Evolutionary conservation across 495 filamentous ascomycete species (phyloP).

Genomic region (Penicilliopsis zonata): DNA sequence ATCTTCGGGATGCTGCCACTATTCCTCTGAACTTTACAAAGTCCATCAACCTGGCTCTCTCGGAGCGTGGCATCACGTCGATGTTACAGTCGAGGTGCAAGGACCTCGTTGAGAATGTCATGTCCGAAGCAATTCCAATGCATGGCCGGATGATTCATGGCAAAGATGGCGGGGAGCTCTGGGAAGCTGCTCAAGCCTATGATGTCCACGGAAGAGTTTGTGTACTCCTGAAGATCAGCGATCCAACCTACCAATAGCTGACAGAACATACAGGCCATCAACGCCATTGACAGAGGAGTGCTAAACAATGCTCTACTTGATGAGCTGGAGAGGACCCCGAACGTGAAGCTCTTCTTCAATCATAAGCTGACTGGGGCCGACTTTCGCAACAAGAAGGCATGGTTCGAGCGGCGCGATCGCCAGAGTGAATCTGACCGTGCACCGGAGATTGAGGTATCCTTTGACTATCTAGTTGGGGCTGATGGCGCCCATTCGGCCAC

Average conservation of each 20-base stretch:
- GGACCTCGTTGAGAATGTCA: conserved; percentile 58
- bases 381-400: conserved; percentile 64
- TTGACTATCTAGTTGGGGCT: conserved; percentile 89
- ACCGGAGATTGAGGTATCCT: conserved; percentile 59
- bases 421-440: conserved; percentile 22
- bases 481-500: conserved; percentile 90
- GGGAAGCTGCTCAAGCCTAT: conserved; percentile 74
- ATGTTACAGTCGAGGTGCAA: conserved; percentile 53
- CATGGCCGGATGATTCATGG: conserved; percentile 96
- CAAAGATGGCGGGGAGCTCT: conserved; percentile 49
- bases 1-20: conserved; percentile 74
- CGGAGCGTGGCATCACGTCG: conserved; percentile 86
- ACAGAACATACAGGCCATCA: conserved; percentile 32
- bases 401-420: conserved; percentile 57
- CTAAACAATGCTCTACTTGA: conserved; percentile 84
- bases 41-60: conserved; percentile 93
- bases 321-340: conserved; percentile 66
- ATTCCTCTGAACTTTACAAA: conserved; percentile 90
- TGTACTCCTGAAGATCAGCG: too few species aligned
- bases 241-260: too few species aligned
- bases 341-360: conserved; percentile 84
- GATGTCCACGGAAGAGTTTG: conserved; percentile 78
- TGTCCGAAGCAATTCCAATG: conserved; percentile 79
- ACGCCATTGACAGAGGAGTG: conserved; percentile 59
- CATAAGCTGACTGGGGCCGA: conserved; percentile 85